Evolutionary conservation across 331 rosid species (phyloP), one percentile per base, ranked within the genome.

Genomic region (Malus hybrid): DNA sequence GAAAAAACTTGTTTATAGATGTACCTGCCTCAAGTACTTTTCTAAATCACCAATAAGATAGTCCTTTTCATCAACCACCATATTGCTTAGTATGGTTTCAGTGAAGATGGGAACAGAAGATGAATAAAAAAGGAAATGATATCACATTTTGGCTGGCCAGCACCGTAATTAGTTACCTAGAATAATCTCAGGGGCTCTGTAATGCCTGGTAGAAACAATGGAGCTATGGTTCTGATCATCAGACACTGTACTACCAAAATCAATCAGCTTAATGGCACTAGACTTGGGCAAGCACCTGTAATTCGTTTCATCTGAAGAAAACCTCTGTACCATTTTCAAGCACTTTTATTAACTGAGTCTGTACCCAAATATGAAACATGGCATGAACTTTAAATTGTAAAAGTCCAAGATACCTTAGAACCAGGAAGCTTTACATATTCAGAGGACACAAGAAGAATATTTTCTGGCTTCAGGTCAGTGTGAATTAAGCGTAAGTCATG

Each of bases 391-490:
- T 20, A 44, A 68, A 61, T 28, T 44, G 30, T 19, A 61, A 62
- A 65, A 44, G 12, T 66, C 61, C 77, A 71, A 20, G 28, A 46
- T 85, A 92, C 97, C 96, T 89, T 89, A 68, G 80, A 86, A 70
- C 85, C 92, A 62, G 93, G 96, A 68, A 89, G 90, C 82, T 90
- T 87, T 75, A 89, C 80, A 61, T 72, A 84, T 65, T 89, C 96
- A 24, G 96, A 80, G 48, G 97, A 89, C 39, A 88, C 89, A 50
- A 89, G 93, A 81, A 89, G 96, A 78, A 89, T 88, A 55, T 88
- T 92, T 83, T 89, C 97, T 29, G 97, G 91, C 93, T 89, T 89
- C 85, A 92, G 71, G 79, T 92, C 97, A 57, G 97, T 89, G 87
- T 92, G 93, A 74, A 92, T 88, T 71, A 92, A 80, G 77, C 83